A percentile compares a stretch with the other conserved stretches of the same genome.
Conservation (phyloP, 78 protist genomes). For the Polysphondylium violaceum region DNA sequence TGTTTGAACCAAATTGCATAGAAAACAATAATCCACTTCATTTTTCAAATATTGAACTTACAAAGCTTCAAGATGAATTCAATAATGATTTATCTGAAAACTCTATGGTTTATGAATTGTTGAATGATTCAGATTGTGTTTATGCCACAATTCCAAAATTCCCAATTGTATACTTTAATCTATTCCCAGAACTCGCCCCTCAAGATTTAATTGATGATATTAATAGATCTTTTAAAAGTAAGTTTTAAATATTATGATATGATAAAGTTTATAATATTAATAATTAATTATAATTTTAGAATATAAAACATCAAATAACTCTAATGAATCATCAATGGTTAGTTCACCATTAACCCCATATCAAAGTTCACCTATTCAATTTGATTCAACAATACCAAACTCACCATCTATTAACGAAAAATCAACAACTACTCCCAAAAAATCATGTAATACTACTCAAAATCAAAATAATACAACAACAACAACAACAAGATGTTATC, state of each 20-base stretch:
- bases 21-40: constrained; percentile 16
- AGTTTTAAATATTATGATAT: not conserved
- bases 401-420: not conserved
- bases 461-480: not conserved
- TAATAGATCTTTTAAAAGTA: not conserved
- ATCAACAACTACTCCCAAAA: not conserved
- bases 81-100: constrained; percentile 33
- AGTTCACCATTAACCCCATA: constrained; percentile 16
- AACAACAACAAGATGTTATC: not conserved
- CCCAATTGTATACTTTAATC: constrained; percentile 4
- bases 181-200: not conserved
- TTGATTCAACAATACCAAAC: constrained; percentile 2
- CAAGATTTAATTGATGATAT: constrained; percentile 7
- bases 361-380: constrained; percentile 9
- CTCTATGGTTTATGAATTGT: not conserved
- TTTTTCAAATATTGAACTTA: not conserved
- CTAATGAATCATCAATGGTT: constrained; percentile 9
- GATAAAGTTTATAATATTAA: not conserved
- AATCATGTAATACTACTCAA: constrained; percentile 1
- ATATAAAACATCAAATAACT: not conserved
- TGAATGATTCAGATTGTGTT: constrained; percentile 16
- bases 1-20: constrained; percentile 5
- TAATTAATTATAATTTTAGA: not conserved
- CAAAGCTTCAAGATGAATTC: constrained; percentile 7
- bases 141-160: constrained; percentile 2